Conservation (phyloP, 2,329 filamentous ascomycete species). For the Cladorrhinum sp. region DNA sequence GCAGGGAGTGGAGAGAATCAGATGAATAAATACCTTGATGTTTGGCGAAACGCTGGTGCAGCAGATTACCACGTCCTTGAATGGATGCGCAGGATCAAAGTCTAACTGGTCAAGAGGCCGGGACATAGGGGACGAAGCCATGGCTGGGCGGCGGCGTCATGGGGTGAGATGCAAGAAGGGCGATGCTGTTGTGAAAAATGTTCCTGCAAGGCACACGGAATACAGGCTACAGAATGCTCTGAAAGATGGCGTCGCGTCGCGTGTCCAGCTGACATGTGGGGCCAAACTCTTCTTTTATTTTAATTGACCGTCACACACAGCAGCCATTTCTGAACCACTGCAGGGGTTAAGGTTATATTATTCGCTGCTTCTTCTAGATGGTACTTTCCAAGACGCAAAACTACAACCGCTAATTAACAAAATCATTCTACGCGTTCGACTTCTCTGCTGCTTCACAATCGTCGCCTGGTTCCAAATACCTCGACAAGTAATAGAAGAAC, state of each 20-base stretch:
- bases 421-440: too few relatives aligned
- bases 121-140: slow-evolving; percentile 17
- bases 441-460: too few relatives aligned
- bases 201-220: too few relatives aligned
- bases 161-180: too few relatives aligned
- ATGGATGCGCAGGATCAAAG: slow-evolving; percentile 60
- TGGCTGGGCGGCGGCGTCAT: slow-evolving; percentile 2
- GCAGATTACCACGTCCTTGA: slow-evolving; percentile 74
- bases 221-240: too few relatives aligned
- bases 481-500: too few relatives aligned
- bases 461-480: too few relatives aligned
- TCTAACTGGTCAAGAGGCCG: slow-evolving; percentile 9
- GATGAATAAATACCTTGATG: slow-evolving; percentile 59
- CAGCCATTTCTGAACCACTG: not conserved
- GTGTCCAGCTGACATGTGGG: slow-evolving; percentile 20
- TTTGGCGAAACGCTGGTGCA: slow-evolving; percentile 83
- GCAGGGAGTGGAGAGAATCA: not conserved
- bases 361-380: too few relatives aligned
- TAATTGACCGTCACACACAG: too few relatives aligned
- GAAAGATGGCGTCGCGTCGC: slow-evolving; percentile 16
- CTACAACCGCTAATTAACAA: too few relatives aligned
- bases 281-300: too few relatives aligned
- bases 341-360: slow-evolving; percentile 18
- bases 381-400: too few relatives aligned
- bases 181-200: not conserved